A percentile compares a stretch with the other conserved stretches of the same genome.
Conservation (phyloP, 2,329 filamentous ascomycete species). For the Chaetomiaceae sp. region DNA sequence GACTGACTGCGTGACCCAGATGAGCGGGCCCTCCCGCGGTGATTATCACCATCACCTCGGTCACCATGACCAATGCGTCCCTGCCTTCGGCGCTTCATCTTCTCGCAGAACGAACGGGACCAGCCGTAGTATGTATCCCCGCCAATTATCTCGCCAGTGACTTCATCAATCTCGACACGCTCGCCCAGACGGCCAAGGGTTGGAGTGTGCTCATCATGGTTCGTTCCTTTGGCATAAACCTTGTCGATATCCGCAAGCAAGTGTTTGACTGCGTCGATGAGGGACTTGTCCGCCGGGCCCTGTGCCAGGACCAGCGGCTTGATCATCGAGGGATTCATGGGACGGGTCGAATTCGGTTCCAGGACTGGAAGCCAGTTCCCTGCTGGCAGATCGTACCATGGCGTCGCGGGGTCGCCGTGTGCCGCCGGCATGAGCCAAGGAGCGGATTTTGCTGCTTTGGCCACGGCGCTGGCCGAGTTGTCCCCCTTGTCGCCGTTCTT, state of each 20-base stretch:
- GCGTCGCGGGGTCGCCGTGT: conserved; percentile 68
- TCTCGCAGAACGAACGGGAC: conserved; percentile 74
- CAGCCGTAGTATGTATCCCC: conserved; percentile 84
- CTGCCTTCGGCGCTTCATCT: conserved; percentile 59
- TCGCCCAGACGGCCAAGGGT: conserved; percentile 76
- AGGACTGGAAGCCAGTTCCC: conserved; percentile 77
- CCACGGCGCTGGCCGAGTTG: conserved; percentile 21
- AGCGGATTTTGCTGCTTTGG: conserved; percentile 47
- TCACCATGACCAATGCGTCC: neutral
- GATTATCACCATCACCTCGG: conserved; percentile 24
- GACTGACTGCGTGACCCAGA: conserved; percentile 28
- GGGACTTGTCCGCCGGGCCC: conserved; percentile 61
- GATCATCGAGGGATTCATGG: conserved; percentile 67
- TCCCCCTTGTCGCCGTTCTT: conserved; percentile 16
- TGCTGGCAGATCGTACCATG: conserved; percentile 79
- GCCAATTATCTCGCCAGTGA: conserved; percentile 58
- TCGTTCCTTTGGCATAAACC: conserved; percentile 56
- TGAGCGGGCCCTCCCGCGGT: conserved; percentile 17
- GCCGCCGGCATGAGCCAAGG: conserved; percentile 69
- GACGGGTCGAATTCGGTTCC: conserved; percentile 66
- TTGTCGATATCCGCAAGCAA: conserved; percentile 65
- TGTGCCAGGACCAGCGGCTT: conserved; percentile 65
- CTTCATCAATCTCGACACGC: conserved; percentile 57
- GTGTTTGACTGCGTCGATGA: conserved; percentile 63
- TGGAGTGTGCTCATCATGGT: conserved; percentile 43